Percentiles rank a stretch among this genome's conserved stretches.
Evolutionary conservation across 345 rosid species (phyloP).

Genomic region (Microcos paniculata): DNA sequence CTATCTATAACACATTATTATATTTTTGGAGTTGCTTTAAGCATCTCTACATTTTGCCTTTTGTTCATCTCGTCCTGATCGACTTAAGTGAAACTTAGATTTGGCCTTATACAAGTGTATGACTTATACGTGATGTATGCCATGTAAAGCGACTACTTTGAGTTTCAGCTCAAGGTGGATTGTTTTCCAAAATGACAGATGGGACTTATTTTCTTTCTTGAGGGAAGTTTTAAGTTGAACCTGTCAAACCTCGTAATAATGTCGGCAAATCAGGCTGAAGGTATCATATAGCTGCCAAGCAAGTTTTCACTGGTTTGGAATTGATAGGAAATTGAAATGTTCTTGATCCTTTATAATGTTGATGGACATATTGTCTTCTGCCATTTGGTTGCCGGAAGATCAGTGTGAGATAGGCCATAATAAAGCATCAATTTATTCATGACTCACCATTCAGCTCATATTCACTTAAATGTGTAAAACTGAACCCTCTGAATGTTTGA

Average conservation of each 20-base stretch:
- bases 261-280: background rate
- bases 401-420: background rate
- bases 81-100: background rate
- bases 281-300: background rate
- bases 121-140: background rate
- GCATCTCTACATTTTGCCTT: background rate
- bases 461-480: background rate
- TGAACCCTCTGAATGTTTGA: background rate
- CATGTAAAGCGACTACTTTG: background rate
- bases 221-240: background rate
- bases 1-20: background rate
- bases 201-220: background rate
- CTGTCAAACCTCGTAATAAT: background rate
- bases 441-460: background rate
- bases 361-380: background rate
- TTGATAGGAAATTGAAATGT: background rate
- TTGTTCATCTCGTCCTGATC: background rate
- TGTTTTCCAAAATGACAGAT: background rate
- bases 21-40: background rate
- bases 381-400: background rate
- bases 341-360: background rate
- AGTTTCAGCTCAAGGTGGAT: background rate
- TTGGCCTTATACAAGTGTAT: background rate
- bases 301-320: background rate
- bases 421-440: background rate